phyloP scores from a whole-genome alignment of 1,284 basidiomycete genomes.

The Ceratobasidium sp. region DNA sequence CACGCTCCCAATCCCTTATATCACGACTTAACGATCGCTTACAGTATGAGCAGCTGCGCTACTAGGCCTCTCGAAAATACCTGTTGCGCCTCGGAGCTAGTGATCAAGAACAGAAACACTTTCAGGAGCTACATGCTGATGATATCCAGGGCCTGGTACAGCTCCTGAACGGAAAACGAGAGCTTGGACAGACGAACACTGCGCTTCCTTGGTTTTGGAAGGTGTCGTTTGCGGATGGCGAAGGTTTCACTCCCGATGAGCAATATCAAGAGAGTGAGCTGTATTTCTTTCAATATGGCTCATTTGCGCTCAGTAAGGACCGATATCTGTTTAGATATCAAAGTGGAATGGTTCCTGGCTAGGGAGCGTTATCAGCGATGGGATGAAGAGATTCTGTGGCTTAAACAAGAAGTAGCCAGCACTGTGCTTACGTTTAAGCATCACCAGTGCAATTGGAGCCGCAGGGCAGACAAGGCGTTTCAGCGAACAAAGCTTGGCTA shows the following conservation, averaged over 20 bases:
- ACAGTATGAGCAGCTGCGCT: neutral
- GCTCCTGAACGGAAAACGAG: neutral
- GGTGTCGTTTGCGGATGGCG: neutral
- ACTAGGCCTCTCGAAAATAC: neutral
- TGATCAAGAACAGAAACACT: neutral
- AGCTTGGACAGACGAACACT: neutral
- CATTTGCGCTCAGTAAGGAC: no score
- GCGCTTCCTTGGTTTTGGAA: conserved; percentile 3
- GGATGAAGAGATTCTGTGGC: no score
- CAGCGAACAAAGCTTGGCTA: no score
- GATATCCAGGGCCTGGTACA: neutral
- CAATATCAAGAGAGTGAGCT: neutral
- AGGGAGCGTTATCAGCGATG: no score
- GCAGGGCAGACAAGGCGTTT: no score
- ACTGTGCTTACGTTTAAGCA: no score
- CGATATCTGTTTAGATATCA: no score
- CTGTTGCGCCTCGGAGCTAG: neutral
- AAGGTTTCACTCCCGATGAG: neutral
- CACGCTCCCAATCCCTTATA: neutral
- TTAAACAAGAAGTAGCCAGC: no score
- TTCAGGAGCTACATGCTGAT: neutral
- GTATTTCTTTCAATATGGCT: no score
- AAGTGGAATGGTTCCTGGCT: no score
- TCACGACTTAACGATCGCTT: neutral
- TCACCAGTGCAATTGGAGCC: no score